These are phyloP conservation scores for Penicillium digitatum DNA, from an alignment of 2,329 filamentous ascomycete species.

Conservation along the genomic window DNA sequence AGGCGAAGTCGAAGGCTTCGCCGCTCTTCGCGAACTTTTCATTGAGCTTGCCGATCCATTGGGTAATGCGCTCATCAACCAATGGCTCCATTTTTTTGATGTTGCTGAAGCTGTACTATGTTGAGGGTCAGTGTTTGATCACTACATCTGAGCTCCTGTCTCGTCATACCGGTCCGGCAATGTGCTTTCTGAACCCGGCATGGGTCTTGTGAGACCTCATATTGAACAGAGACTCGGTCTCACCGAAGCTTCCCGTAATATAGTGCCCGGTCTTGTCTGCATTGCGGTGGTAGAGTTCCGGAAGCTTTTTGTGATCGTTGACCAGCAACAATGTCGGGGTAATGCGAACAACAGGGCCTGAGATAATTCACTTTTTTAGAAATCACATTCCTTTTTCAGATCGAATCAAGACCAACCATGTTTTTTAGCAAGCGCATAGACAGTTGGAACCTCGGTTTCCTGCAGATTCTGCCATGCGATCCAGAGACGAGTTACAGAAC, in stretches of 20 bases:
- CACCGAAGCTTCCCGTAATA: constrained; percentile 56
- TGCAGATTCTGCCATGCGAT: constrained; percentile 51
- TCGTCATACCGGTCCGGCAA: constrained; percentile 46
- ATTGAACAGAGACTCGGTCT: constrained; percentile 55
- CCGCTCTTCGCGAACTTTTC: constrained; percentile 45
- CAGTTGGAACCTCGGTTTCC: constrained; percentile 45
- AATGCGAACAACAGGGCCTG: constrained; percentile 53
- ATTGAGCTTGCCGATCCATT: constrained; percentile 51
- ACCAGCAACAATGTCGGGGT: constrained; percentile 53
- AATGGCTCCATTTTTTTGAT: constrained; percentile 58
- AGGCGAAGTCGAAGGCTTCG: constrained; percentile 52
- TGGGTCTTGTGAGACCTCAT: constrained; percentile 53
- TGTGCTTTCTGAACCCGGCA: constrained; percentile 52
- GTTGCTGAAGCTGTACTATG: constrained; percentile 52
- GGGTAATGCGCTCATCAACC: constrained; percentile 49
- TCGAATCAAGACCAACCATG: constrained; percentile 39
- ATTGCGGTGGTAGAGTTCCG: constrained; percentile 54
- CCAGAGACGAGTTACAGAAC: constrained; percentile 52
- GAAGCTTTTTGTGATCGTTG: constrained; percentile 52
- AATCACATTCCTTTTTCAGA: not conserved
- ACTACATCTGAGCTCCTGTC: not conserved
- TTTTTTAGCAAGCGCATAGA: constrained; percentile 46
- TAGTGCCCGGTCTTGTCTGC: constrained; percentile 58
- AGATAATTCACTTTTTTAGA: not conserved
- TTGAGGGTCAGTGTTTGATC: constrained; percentile 1